A percentile compares a stretch with the other conserved stretches of the same genome.
phyloP scores from a whole-genome alignment of 306 rosid genomes.

The Hippophae rhamnoides region DNA sequence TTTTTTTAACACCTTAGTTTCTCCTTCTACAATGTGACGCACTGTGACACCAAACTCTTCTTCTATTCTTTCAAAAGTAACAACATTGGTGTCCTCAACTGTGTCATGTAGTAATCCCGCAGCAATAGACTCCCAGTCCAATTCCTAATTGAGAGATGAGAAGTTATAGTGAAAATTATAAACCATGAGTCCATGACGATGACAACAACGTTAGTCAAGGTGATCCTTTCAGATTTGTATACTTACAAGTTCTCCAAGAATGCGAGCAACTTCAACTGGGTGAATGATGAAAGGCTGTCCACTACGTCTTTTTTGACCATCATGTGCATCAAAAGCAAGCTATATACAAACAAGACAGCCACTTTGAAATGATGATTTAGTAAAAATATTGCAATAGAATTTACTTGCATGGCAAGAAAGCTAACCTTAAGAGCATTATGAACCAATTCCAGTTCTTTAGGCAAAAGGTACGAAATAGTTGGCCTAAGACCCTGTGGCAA shows the following conservation, averaged over 20 bases:
- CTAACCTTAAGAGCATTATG: slow-evolving; percentile 81
- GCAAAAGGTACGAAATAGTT: slow-evolving; percentile 63
- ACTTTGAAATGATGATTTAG: slow-evolving; percentile 9
- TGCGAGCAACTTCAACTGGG: slow-evolving; percentile 99
- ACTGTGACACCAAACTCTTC: slow-evolving; percentile 87
- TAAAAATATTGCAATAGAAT: background rate
- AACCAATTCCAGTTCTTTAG: slow-evolving; percentile 74
- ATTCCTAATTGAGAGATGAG: slow-evolving; percentile 43
- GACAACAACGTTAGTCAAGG: slow-evolving; percentile 1
- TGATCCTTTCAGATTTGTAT: slow-evolving; percentile 11
- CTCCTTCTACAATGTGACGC: slow-evolving; percentile 97
- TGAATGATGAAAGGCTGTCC: slow-evolving; percentile 99
- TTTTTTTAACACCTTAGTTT: slow-evolving; percentile 58
- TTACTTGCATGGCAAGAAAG: slow-evolving; percentile 18
- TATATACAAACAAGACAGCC: slow-evolving; percentile 15
- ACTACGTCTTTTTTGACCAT: slow-evolving; percentile 97
- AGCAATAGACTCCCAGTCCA: slow-evolving; percentile 97
- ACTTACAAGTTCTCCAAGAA: slow-evolving; percentile 91
- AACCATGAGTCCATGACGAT: too few species aligned
- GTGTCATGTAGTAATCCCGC: slow-evolving; percentile 98
- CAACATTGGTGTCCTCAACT: slow-evolving; percentile 87
- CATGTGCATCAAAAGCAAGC: slow-evolving; percentile 96
- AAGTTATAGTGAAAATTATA: slow-evolving; percentile 7
- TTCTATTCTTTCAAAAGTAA: slow-evolving; percentile 85
- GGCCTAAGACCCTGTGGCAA: slow-evolving; percentile 81